phyloP scores from a whole-genome alignment of 768 basidiomycete genomes.

The Lactarius quietus region DNA sequence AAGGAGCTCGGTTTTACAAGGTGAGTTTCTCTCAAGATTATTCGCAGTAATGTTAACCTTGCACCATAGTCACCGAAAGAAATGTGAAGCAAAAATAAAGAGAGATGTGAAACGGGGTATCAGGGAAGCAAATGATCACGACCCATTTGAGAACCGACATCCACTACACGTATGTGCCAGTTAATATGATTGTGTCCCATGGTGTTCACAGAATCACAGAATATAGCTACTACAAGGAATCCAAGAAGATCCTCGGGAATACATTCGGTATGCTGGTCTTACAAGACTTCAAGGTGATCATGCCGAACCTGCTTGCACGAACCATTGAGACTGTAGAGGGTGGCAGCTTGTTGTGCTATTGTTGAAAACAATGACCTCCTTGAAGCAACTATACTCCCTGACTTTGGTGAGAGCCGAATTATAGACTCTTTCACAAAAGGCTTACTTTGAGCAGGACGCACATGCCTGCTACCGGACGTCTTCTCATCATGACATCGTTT shows the following conservation, averaged over 20 bases:
- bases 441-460: constrained; percentile 65
- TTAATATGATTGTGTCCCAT: not conserved
- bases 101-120: constrained; percentile 92
- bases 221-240: constrained; percentile 87
- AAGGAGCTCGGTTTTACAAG: constrained; percentile 96
- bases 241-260: constrained; percentile 93
- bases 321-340: constrained; percentile 99
- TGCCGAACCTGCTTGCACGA: constrained; percentile 92
- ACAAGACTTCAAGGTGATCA: constrained; percentile 98
- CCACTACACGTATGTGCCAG: constrained; percentile 76
- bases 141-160: constrained; percentile 99
- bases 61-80: constrained; percentile 79
- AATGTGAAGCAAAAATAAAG: constrained; percentile 95
- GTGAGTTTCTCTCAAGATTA: constrained; percentile 40
- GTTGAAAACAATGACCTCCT: constrained; percentile 91
- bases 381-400: constrained; percentile 91
- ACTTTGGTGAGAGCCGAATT: constrained; percentile 49
- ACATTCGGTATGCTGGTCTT: constrained; percentile 97
- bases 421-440: not conserved
- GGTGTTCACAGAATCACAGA: constrained; percentile 1
- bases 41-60: not conserved
- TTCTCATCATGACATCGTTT: constrained; percentile 82
- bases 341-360: constrained; percentile 82
- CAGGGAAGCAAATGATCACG: constrained; percentile 90
- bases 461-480: constrained; percentile 93